Conservation (phyloP, 1,284 basidiomycete species). For the Ustilago esculenta region DNA sequence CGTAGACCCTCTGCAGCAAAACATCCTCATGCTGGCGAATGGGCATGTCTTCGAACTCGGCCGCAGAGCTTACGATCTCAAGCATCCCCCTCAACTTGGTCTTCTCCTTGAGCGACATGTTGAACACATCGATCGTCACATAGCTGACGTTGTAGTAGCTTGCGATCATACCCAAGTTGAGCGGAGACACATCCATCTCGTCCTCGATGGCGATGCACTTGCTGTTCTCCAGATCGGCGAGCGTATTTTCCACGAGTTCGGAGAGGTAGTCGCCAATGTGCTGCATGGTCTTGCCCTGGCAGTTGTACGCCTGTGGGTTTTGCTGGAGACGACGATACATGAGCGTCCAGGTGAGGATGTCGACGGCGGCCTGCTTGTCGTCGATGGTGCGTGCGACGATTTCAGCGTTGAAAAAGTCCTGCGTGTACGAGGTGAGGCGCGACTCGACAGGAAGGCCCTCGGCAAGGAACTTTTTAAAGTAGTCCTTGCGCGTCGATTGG, state of each 20-base stretch:
- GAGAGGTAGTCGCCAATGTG: slow-evolving; percentile 72
- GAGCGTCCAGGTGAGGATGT: slow-evolving; percentile 92
- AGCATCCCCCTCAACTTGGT: slow-evolving; percentile 98
- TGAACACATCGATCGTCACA: slow-evolving; percentile 96
- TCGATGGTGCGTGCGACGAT: slow-evolving; percentile 98
- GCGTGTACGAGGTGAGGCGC: slow-evolving; percentile 71
- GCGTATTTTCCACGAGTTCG: slow-evolving; percentile 91
- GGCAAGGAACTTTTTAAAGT: slow-evolving; percentile 97
- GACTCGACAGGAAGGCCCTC: slow-evolving; percentile 97
- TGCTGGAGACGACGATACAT: slow-evolving; percentile 97
- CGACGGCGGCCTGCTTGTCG: slow-evolving; percentile 69
- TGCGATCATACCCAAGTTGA: slow-evolving; percentile 67
- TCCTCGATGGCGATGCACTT: slow-evolving; percentile 92
- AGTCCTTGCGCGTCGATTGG: slow-evolving; percentile 92
- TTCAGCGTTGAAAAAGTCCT: slow-evolving; percentile 98
- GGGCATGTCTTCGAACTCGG: slow-evolving; percentile 88
- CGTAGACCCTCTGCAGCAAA: slow-evolving; percentile 79
- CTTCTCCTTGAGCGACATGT: slow-evolving; percentile 89
- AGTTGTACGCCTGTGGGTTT: slow-evolving; percentile 72
- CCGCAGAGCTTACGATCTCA: slow-evolving; percentile 93
- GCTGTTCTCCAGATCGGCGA: slow-evolving; percentile 88
- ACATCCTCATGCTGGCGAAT: slow-evolving; percentile 76
- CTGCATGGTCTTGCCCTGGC: slow-evolving; percentile 60
- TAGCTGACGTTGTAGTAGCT: slow-evolving; percentile 77
- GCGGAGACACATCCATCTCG: slow-evolving; percentile 70